These are phyloP conservation scores for Murraya paniculata DNA, from an alignment of 345 rosid species.

Conservation along the genomic window DNA sequence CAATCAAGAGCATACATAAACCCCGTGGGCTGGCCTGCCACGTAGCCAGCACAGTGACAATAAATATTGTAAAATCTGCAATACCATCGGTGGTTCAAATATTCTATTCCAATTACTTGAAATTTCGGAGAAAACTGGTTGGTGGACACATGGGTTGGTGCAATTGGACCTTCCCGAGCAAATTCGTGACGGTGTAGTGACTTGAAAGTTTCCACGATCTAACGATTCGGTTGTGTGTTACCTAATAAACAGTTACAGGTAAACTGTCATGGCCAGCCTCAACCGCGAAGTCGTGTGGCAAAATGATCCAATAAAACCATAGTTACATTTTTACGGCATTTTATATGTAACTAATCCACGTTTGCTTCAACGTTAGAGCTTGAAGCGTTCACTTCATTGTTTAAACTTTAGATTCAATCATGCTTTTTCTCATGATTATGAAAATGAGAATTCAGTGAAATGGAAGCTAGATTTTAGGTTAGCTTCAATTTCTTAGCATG, in stretches of 20 bases:
- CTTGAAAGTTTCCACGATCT: background rate
- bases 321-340: background rate
- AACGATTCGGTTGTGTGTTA: background rate
- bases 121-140: too few relatives aligned
- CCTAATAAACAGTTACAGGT: background rate
- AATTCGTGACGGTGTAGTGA: background rate
- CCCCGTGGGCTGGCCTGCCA: background rate
- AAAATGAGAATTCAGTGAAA: background rate
- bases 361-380: constrained; percentile 18
- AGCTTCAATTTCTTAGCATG: too few relatives aligned
- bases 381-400: background rate
- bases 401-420: constrained; percentile 9
- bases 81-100: background rate
- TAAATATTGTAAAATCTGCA: background rate
- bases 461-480: background rate
- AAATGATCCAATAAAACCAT: background rate
- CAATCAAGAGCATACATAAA: background rate
- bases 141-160: too few relatives aligned
- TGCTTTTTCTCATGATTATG: background rate
- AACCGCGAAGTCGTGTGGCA: constrained; percentile 6
- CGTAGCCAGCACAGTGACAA: constrained; percentile 3
- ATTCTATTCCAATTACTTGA: background rate
- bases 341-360: background rate
- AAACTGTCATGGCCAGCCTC: background rate
- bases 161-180: too few relatives aligned